phyloP scores from a whole-genome alignment of 2,329 filamentous ascomycete genomes.

The Myriosclerotinia scirpicola region DNA sequence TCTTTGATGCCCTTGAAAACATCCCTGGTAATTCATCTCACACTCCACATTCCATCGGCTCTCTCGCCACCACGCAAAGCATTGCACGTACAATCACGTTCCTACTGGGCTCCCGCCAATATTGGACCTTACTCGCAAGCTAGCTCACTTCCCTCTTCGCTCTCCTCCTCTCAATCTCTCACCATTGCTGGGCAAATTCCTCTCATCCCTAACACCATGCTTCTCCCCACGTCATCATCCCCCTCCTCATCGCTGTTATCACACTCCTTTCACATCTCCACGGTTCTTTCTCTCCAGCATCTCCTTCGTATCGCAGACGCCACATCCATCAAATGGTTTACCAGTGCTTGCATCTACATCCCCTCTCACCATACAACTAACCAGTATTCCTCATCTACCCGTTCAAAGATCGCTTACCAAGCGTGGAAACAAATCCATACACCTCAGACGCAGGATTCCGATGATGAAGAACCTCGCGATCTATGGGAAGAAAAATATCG shows the following conservation, averaged over 20 bases:
- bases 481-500: conserved; percentile 68
- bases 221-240: conserved; percentile 45
- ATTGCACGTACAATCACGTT: conserved; percentile 87
- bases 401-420: conserved; percentile 46
- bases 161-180: conserved; percentile 44
- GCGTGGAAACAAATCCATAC: conserved; percentile 48
- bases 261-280: conserved; percentile 53
- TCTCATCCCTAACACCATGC: conserved; percentile 78
- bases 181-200: conserved; percentile 90
- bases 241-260: background rate
- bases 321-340: conserved; percentile 72
- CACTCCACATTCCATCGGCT: conserved; percentile 30
- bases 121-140: conserved; percentile 97
- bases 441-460: conserved; percentile 47
- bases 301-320: conserved; percentile 78
- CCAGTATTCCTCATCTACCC: conserved; percentile 39
- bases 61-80: conserved; percentile 44
- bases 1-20: conserved; percentile 58
- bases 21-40: conserved; percentile 60
- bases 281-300: conserved; percentile 79
- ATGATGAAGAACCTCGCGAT: conserved; percentile 56
- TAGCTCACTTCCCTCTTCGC: conserved; percentile 53
- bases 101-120: conserved; percentile 97
- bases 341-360: conserved; percentile 73
- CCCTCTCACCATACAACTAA: conserved; percentile 43